Percentiles rank a stretch among this genome's conserved stretches.
phyloP scores from a whole-genome alignment of 441 rosid genomes.

The Corymbia citriodora region DNA sequence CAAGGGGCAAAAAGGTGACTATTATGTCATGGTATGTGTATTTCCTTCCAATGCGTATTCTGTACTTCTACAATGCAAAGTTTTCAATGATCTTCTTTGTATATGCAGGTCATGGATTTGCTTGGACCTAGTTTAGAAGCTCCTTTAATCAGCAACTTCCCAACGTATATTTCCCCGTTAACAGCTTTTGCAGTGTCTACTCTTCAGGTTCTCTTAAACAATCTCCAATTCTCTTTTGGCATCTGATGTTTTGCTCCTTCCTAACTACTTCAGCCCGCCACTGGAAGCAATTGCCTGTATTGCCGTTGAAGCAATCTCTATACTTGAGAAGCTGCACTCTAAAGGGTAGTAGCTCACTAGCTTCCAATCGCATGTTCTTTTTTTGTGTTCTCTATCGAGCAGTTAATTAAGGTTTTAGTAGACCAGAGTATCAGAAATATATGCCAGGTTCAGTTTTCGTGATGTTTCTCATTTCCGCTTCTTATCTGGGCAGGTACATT shows the following conservation, averaged over 20 bases:
- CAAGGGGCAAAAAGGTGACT: neutral
- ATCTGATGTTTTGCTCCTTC: neutral
- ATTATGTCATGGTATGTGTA: neutral
- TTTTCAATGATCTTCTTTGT: neutral
- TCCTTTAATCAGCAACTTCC: too few relatives aligned
- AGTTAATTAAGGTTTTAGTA: neutral
- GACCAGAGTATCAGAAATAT: neutral
- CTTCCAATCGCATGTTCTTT: neutral
- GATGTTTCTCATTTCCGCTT: neutral
- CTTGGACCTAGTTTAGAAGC: neutral
- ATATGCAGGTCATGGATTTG: neutral
- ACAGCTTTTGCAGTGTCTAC: neutral
- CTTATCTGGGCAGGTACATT: neutral
- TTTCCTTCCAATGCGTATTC: neutral
- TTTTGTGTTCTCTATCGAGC: too few relatives aligned
- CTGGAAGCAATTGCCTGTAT: neutral
- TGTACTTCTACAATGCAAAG: neutral
- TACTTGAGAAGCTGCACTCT: conserved; percentile 9
- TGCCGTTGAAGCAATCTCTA: neutral
- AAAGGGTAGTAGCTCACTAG: neutral
- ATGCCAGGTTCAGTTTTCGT: neutral
- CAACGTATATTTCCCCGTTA: neutral
- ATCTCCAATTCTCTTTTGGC: neutral
- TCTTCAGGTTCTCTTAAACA: neutral
- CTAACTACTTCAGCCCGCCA: neutral